These are phyloP conservation scores for Erodium moschatum DNA, from an alignment of 441 rosid species.

Conservation along the genomic window DNA sequence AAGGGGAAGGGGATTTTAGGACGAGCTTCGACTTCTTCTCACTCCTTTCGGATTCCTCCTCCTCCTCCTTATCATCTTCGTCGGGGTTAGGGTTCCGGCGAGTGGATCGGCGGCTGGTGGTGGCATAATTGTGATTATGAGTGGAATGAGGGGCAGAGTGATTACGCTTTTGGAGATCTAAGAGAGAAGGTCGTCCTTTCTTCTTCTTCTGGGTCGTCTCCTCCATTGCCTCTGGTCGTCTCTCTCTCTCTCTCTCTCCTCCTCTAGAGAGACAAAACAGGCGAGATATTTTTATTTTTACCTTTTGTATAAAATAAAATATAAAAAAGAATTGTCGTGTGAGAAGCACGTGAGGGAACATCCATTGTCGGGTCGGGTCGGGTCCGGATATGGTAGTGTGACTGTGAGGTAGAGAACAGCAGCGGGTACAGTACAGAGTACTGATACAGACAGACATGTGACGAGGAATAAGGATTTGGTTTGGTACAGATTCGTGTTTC, in stretches of 20 bases:
- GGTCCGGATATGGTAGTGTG: not conserved
- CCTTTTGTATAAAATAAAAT: not conserved
- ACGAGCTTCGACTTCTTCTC: slow-evolving; percentile 28
- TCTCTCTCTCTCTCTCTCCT: slow-evolving; percentile 16
- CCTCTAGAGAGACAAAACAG: not conserved
- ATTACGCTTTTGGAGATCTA: slow-evolving; percentile 49
- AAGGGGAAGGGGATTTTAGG: slow-evolving; percentile 26
- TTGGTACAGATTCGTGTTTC: no score
- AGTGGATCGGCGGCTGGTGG: slow-evolving; percentile 41
- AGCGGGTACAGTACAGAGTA: no score
- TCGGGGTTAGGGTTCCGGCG: slow-evolving; percentile 37
- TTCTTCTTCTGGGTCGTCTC: slow-evolving; percentile 54
- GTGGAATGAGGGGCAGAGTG: slow-evolving; percentile 24
- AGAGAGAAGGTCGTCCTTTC: slow-evolving; percentile 64
- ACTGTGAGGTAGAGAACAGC: no score
- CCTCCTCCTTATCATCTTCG: slow-evolving; percentile 9
- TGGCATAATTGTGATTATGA: slow-evolving; percentile 35
- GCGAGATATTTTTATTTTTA: not conserved
- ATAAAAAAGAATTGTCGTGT: not conserved
- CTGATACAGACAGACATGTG: no score
- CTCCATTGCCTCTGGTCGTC: not conserved
- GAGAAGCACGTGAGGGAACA: not conserved
- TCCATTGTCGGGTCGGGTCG: no score
- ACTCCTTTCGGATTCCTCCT: slow-evolving; percentile 30
- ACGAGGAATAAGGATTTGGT: no score